A percentile compares a stretch with the other conserved stretches of the same genome.
phyloP scores from a whole-genome alignment of 75 land plant genomes.

The Isoetes taiwanensis region DNA sequence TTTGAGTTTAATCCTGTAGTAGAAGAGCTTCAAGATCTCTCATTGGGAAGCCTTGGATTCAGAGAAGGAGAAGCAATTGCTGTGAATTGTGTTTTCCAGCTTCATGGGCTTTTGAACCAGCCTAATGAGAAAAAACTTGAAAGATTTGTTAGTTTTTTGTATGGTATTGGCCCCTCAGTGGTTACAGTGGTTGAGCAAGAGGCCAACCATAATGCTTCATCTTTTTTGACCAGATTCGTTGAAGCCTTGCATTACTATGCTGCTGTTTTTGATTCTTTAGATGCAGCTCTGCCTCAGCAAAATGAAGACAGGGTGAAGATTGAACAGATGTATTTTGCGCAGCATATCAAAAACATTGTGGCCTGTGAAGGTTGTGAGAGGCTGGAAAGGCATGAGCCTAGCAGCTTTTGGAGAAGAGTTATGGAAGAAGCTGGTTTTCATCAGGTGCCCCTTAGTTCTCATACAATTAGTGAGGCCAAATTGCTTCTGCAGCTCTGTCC shows the following conservation, averaged over 20 bases:
- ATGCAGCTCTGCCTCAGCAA: slow-evolving; percentile 23
- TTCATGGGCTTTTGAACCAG: slow-evolving; percentile 36
- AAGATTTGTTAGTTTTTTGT: slow-evolving; percentile 23
- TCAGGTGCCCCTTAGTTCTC: slow-evolving; percentile 17
- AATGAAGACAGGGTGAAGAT: slow-evolving; percentile 28
- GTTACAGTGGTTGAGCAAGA: slow-evolving; percentile 48
- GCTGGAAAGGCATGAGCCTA: slow-evolving; percentile 40
- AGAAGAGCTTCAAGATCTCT: slow-evolving; percentile 11
- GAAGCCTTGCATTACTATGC: slow-evolving; percentile 48
- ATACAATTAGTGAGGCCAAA: slow-evolving; percentile 20
- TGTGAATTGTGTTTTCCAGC: slow-evolving; percentile 25
- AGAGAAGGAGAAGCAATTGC: slow-evolving; percentile 28
- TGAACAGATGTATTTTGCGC: slow-evolving; percentile 29
- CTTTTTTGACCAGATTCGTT: slow-evolving; percentile 39
- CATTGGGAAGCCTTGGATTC: slow-evolving; percentile 6
- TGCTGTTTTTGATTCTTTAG: slow-evolving; percentile 43
- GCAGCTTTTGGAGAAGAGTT: slow-evolving; percentile 35
- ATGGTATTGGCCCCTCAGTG: slow-evolving; percentile 17
- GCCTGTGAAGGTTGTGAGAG: slow-evolving; percentile 35
- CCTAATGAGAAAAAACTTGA: slow-evolving; percentile 32
- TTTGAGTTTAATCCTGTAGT: slow-evolving; percentile 31
- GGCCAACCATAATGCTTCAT: slow-evolving; percentile 47
- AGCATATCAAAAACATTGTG: slow-evolving; percentile 40
- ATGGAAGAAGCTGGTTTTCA: slow-evolving; percentile 42
- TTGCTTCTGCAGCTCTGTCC: slow-evolving; percentile 22